Base-by-base conservation (phyloP, 2,329 filamentous ascomycete genomes). In the Tympanopsis confertula region DNA sequence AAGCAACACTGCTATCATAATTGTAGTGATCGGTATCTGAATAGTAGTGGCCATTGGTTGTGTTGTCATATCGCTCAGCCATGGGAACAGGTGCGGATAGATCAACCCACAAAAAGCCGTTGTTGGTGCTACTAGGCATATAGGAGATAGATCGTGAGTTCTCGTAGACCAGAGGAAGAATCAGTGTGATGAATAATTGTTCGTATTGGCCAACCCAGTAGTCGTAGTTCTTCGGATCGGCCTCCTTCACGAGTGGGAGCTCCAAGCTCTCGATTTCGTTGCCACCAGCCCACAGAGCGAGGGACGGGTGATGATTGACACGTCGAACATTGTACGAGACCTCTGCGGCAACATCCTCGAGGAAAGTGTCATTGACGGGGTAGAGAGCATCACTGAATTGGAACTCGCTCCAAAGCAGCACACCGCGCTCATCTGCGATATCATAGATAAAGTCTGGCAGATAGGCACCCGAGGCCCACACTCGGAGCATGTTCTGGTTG, bases 401-500 rank as follows among this genome's bases (percentile, higher is more conserved):
- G 42, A 79, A 78, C 42, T 79, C 74, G 36, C 66, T 73, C 74
- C 74, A 79, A 1, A 79, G 57, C 5, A 79, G 54, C 4, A 80
- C 62, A 2, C 75, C 75, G 45, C 64, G 63, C 47, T 76, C 70
- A 48, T 80, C 74, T 2, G 74, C 75, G 7, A 78, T 56, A 40
- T 78, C 73, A 45, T 74, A 79, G 42, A 79, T 70, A 44, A 73
- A 78, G 43, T 78, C 73, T 1, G 71, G 73, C 1, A 66, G 60
- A 43, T 79, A 80, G 2, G 69, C 66, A 2, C 74, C 72, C 15
- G 66, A 71, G 12, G 72, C 63, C 75, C 75, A 79, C 2, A 78
- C 67, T 4, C 74, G 63, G 3, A 79, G 61, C 73, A 79, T 77
- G 46, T 78, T 78, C 48, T 79, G 74, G 42, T 78, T 75, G 2